Percentiles rank a stretch among this genome's conserved stretches.
Evolutionary conservation across 371 early-diverging fungal species (phyloP).

Genomic region (Zychaea mexicana): DNA sequence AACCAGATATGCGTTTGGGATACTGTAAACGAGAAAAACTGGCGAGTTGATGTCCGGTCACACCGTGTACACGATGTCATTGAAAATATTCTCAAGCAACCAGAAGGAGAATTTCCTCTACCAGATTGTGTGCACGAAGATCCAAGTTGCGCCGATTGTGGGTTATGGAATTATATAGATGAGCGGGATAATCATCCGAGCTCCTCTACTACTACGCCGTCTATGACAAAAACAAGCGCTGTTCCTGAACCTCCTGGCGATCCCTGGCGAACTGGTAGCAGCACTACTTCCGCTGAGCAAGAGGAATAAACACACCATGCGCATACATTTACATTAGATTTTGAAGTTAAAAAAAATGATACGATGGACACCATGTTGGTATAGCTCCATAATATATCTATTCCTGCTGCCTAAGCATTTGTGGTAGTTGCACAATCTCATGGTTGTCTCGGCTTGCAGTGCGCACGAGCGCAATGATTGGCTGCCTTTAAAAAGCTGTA

Average conservation of each 20-base stretch:
- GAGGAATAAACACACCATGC: no score
- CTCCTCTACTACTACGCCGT: neutral
- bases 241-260: constrained; percentile 7
- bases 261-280: constrained; percentile 2
- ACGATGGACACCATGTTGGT: no score
- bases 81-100: constrained; percentile 67
- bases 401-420: no score
- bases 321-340: no score
- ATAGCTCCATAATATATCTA: no score
- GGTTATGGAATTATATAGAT: constrained; percentile 68
- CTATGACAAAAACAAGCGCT: no score
- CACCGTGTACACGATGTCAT: constrained; percentile 85
- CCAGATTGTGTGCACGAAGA: constrained; percentile 57
- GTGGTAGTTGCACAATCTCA: no score
- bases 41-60: constrained; percentile 75
- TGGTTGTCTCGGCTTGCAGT: no score
- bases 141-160: constrained; percentile 74
- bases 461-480: no score
- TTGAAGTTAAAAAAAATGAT: no score
- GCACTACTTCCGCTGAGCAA: no score
- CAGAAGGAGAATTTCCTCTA: constrained; percentile 45
- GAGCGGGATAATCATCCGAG: constrained; percentile 22
- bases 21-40: constrained; percentile 65
- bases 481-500: no score
- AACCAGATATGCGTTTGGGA: constrained; percentile 71